Evolutionary conservation across 1,284 basidiomycete species (phyloP).

Genomic region (Acaromyces ingoldii): DNA sequence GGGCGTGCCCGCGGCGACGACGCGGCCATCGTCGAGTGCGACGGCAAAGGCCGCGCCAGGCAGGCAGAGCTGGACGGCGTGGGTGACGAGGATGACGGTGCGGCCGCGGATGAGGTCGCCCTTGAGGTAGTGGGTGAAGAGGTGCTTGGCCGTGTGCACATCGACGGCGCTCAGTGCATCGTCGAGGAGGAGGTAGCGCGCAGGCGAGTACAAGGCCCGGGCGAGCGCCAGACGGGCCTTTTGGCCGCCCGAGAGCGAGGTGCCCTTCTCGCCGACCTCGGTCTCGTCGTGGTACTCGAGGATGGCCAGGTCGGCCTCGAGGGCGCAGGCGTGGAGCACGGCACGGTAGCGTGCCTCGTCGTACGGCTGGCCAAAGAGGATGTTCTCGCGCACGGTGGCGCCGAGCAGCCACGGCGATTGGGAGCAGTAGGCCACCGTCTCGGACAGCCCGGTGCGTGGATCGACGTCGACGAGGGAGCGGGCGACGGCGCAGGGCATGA

Average conservation of each 20-base stretch:
- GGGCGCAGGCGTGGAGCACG: conserved; percentile 74
- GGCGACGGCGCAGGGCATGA: conserved; percentile 57
- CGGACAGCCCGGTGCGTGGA: conserved; percentile 61
- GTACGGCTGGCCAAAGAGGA: conserved; percentile 79
- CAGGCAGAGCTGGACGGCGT: conserved; percentile 72
- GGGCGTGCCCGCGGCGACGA: conserved; percentile 65
- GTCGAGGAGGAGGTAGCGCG: conserved; percentile 77
- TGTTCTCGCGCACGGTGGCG: conserved; percentile 89
- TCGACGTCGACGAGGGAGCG: conserved; percentile 48
- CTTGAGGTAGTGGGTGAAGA: conserved; percentile 64
- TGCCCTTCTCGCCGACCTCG: conserved; percentile 77
- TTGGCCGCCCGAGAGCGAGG: conserved; percentile 76
- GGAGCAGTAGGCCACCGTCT: conserved; percentile 85
- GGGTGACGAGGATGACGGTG: conserved; percentile 75
- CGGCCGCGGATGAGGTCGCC: conserved; percentile 64
- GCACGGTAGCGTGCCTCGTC: conserved; percentile 70
- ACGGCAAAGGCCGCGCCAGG: conserved; percentile 66
- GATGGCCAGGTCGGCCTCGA: conserved; percentile 76
- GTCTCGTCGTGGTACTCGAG: conserved; percentile 91
- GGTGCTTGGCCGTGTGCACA: conserved; percentile 74
- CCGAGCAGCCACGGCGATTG: conserved; percentile 88
- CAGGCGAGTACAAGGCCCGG: conserved; percentile 86
- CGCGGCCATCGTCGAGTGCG: conserved; percentile 67
- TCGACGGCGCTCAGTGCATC: conserved; percentile 87
- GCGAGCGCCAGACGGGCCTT: conserved; percentile 72